Conservation (phyloP, 805 yeast genomes). For the Ogataea pini region DNA sequence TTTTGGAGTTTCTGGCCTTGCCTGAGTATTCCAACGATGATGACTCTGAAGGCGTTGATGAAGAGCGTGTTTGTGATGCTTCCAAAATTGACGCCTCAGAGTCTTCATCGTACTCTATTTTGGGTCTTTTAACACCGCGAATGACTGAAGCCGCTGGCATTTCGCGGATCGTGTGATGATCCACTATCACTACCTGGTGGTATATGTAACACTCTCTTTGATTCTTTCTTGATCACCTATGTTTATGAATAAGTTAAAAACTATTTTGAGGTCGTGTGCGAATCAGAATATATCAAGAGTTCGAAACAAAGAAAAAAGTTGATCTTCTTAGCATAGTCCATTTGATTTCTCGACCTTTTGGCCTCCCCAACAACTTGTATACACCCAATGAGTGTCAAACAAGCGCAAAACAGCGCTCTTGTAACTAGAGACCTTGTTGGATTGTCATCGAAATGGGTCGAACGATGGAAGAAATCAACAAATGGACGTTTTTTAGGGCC, state of each 20-base stretch:
- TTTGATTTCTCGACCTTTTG: no score
- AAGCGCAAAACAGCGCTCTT: slow-evolving; percentile 6
- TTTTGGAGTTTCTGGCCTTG: neutral
- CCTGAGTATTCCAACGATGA: slow-evolving; percentile 2
- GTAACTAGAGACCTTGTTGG: slow-evolving; percentile 28
- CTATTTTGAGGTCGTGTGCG: neutral
- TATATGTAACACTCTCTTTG: neutral
- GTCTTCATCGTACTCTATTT: slow-evolving; percentile 5
- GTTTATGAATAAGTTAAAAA: neutral
- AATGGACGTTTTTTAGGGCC: slow-evolving; percentile 33
- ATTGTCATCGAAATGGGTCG: slow-evolving; percentile 55
- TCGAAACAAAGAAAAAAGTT: neutral
- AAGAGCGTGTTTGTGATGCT: slow-evolving; percentile 12
- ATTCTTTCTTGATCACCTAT: neutral
- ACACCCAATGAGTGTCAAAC: slow-evolving; percentile 3
- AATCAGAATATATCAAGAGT: no score
- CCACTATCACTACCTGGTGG: neutral
- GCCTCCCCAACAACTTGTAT: neutral
- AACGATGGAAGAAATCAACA: slow-evolving; percentile 43
- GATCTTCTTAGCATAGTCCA: no score
- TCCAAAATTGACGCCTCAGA: slow-evolving; percentile 10
- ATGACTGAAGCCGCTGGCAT: slow-evolving; percentile 2
- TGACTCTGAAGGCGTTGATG: slow-evolving; percentile 9
- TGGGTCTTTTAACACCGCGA: slow-evolving; percentile 11
- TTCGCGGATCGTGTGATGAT: neutral